Percentiles rank a stretch among this genome's conserved stretches.
phyloP scores from a whole-genome alignment of 164 flowering plant species.

The Stephania cephalantha region DNA sequence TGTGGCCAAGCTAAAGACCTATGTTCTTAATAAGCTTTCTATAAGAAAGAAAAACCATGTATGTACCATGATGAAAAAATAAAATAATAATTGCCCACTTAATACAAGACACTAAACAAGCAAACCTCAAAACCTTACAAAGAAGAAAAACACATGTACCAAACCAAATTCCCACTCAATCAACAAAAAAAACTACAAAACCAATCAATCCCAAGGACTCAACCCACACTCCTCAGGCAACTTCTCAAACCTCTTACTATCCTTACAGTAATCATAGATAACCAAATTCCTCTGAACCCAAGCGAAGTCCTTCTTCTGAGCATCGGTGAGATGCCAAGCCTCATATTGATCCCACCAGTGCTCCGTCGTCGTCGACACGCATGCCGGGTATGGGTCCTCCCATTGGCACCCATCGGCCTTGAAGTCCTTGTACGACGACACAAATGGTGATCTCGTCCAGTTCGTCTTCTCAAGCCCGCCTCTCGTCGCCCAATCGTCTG shows the following conservation, averaged over 20 bases:
- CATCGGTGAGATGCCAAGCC: conserved; percentile 67
- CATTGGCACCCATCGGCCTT: conserved; percentile 76
- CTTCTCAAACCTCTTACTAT: conserved; percentile 43
- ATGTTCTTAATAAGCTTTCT: no score
- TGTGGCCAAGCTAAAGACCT: no score
- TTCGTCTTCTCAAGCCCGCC: conserved; percentile 94
- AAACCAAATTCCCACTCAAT: neutral
- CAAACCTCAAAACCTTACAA: no score
- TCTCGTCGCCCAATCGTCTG: conserved; percentile 96
- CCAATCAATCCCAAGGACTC: conserved; percentile 58
- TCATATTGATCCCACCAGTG: conserved; percentile 89
- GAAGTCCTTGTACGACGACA: conserved; percentile 83
- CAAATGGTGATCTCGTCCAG: conserved; percentile 90
- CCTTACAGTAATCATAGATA: conserved; percentile 81
- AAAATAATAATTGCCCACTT: neutral
- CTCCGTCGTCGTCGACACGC: conserved; percentile 74
- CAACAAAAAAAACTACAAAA: neutral
- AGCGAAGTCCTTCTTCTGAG: conserved; percentile 61
- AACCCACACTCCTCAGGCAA: conserved; percentile 69
- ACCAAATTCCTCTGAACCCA: conserved; percentile 90
- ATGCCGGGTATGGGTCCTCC: conserved; percentile 80
- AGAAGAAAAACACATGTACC: neutral
- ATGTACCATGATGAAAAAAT: neutral
- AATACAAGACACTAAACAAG: neutral
- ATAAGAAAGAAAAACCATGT: no score